Percentiles rank a stretch among this genome's conserved stretches.
Evolutionary conservation across 2,329 filamentous ascomycete species (phyloP).

Genomic region (Aspergillus sclerotialis): DNA sequence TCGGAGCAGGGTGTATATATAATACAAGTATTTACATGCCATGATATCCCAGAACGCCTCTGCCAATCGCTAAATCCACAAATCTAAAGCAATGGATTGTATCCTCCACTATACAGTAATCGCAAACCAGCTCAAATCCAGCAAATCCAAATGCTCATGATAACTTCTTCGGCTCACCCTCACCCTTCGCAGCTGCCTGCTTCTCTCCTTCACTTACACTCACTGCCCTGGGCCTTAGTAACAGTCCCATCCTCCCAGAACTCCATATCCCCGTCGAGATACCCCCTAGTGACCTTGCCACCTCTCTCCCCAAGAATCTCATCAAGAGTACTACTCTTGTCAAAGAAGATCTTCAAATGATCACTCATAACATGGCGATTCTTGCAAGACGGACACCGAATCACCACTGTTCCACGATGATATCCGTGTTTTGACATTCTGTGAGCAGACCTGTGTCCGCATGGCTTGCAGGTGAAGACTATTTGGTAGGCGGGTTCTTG

Average conservation of each 20-base stretch:
- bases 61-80: not conserved
- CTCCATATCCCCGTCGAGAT: slow-evolving; percentile 77
- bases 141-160: not conserved
- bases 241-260: slow-evolving; percentile 72
- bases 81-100: not conserved
- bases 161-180: slow-evolving; percentile 6
- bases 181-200: not conserved
- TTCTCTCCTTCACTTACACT: not conserved
- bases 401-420: slow-evolving; percentile 79
- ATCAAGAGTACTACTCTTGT: slow-evolving; percentile 35
- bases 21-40: slow-evolving; percentile 8
- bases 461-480: slow-evolving; percentile 88
- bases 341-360: slow-evolving; percentile 60
- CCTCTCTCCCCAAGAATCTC: slow-evolving; percentile 35
- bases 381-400: slow-evolving; percentile 78
- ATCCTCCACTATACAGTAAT: not conserved
- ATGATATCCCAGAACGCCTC: slow-evolving; percentile 3
- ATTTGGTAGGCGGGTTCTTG: slow-evolving; percentile 70
- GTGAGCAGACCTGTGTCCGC: slow-evolving; percentile 72
- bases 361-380: slow-evolving; percentile 89
- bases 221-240: slow-evolving; percentile 12
- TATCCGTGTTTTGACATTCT: slow-evolving; percentile 90
- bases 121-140: too few relatives aligned
- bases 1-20: slow-evolving; percentile 15
- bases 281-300: slow-evolving; percentile 74